These are phyloP conservation scores for Scheffersomyces coipomensis DNA, from an alignment of 805 yeast genomes.

Conservation along the genomic window DNA sequence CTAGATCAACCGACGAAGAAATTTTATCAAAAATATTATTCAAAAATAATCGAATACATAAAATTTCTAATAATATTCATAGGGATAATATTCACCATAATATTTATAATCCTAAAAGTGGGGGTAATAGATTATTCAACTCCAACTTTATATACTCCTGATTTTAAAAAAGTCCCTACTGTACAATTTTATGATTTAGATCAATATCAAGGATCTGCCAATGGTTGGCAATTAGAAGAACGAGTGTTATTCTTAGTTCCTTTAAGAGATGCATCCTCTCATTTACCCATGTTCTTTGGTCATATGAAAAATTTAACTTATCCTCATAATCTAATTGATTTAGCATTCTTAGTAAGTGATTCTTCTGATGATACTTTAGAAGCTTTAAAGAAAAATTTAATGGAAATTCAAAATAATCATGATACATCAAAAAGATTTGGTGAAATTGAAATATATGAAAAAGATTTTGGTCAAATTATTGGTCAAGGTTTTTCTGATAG, in stretches of 20 bases:
- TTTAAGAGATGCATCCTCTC: conserved; percentile 86
- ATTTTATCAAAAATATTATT: not conserved
- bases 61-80: not conserved
- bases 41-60: not conserved
- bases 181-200: conserved; percentile 75
- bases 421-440: conserved; percentile 71
- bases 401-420: conserved; percentile 62
- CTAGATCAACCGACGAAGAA: not conserved
- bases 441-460: conserved; percentile 81
- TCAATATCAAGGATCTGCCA: conserved; percentile 59
- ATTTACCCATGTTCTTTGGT: conserved; percentile 83
- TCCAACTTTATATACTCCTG: conserved; percentile 28
- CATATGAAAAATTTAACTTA: conserved; percentile 79
- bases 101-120: not conserved
- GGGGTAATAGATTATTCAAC: not conserved
- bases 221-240: conserved; percentile 81
- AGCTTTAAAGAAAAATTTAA: conserved; percentile 54
- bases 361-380: conserved; percentile 86
- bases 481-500: conserved; percentile 93
- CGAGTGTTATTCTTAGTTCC: conserved; percentile 86
- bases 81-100: not conserved
- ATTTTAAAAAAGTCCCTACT: conserved; percentile 21
- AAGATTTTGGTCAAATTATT: conserved; percentile 89
- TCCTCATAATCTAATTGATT: conserved; percentile 82
- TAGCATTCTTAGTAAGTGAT: conserved; percentile 85